phyloP scores from a whole-genome alignment of 2,329 filamentous ascomycete genomes.

The Cyphellophora attinorum region DNA sequence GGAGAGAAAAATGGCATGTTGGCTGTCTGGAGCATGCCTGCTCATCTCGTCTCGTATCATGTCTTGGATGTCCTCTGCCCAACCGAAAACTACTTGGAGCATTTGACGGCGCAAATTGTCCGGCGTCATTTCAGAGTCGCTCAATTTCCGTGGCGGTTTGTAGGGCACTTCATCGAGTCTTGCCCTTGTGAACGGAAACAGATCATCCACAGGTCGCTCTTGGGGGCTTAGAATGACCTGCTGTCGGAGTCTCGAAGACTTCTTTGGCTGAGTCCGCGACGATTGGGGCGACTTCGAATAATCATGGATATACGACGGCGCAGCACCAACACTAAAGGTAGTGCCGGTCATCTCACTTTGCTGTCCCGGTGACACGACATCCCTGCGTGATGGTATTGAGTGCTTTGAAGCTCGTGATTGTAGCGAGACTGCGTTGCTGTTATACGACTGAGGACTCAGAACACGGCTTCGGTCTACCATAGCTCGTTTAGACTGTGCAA shows the following conservation, averaged over 20 bases:
- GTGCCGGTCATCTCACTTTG: slow-evolving; percentile 34
- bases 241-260: slow-evolving; percentile 63
- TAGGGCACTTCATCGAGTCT: slow-evolving; percentile 77
- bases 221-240: slow-evolving; percentile 73
- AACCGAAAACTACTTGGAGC: slow-evolving; percentile 89
- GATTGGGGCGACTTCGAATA: not conserved
- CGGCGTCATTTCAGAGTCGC: slow-evolving; percentile 52
- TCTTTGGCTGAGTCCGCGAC: slow-evolving; percentile 25
- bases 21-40: slow-evolving; percentile 62
- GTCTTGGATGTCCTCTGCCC: slow-evolving; percentile 74
- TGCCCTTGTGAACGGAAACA: slow-evolving; percentile 78
- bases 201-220: slow-evolving; percentile 60
- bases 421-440: slow-evolving; percentile 52
- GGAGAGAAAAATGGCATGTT: slow-evolving; percentile 69
- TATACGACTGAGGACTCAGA: slow-evolving; percentile 56
- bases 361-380: slow-evolving; percentile 30
- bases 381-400: slow-evolving; percentile 30
- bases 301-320: slow-evolving; percentile 17
- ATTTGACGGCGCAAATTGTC: slow-evolving; percentile 82
- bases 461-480: slow-evolving; percentile 52
- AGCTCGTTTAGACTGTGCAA: slow-evolving; percentile 67
- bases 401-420: slow-evolving; percentile 46
- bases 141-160: slow-evolving; percentile 52
- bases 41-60: slow-evolving; percentile 73
- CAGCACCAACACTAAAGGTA: slow-evolving; percentile 30